These are phyloP conservation scores for Metroxylon sagu DNA, from an alignment of 176 grass and related monocot species.

Conservation along the genomic window DNA sequence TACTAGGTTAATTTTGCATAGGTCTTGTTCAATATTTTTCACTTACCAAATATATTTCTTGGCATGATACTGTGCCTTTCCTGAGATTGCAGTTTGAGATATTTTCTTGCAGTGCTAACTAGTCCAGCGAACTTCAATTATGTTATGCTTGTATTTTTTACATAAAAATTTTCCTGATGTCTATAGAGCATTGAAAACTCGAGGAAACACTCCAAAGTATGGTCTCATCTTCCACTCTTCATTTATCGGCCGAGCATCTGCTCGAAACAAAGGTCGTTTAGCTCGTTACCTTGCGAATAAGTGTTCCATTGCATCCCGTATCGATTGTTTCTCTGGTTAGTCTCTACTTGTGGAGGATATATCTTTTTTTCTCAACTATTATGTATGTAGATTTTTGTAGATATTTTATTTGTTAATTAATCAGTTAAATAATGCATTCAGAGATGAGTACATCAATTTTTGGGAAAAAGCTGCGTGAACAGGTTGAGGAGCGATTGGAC, in stretches of 20 bases:
- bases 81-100: too few species aligned
- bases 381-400: neutral
- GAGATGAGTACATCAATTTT: conserved; percentile 57
- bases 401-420: neutral
- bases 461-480: conserved; percentile 76
- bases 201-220: conserved; percentile 92
- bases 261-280: conserved; percentile 88
- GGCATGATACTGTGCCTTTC: too few species aligned
- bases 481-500: conserved; percentile 92
- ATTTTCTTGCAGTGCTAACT: too few species aligned
- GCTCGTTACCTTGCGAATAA: conserved; percentile 96
- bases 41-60: too few species aligned
- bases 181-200: conserved; percentile 74
- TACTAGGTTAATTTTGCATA: too few species aligned
- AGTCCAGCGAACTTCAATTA: too few species aligned
- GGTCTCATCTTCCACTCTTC: conserved; percentile 97
- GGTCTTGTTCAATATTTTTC: too few species aligned
- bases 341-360: neutral
- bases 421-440: conserved; percentile 8
- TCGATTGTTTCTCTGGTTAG: conserved; percentile 92
- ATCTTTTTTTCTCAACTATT: neutral
- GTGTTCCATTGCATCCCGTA: conserved; percentile 94
- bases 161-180: neutral
- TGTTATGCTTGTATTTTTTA: too few species aligned
- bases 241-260: conserved; percentile 90